Base-by-base conservation (phyloP, 139 green algal genomes). In the Medakamo hakoo region DNA sequence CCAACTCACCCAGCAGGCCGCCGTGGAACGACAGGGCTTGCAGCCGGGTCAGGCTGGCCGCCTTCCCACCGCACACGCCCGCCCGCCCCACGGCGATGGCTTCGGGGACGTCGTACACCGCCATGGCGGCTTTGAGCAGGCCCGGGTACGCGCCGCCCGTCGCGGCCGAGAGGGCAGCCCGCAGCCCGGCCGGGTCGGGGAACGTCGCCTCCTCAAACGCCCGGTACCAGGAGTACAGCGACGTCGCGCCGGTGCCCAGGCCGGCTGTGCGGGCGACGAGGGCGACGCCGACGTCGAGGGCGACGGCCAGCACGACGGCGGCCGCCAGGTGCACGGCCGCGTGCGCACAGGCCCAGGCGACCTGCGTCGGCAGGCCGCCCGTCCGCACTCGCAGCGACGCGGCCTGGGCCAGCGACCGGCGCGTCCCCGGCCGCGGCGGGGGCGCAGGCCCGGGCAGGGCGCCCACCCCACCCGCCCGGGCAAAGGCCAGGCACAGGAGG, bases 251-350 rank as follows among this genome's bases (percentile, higher is more conserved):
- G 19, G 57, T 59, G 55, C 84, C 86, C 26, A 91, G 59, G 0
- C 56, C 29, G 75, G 88, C 84, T 68, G 87, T 80, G 60, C 74
- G 80, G 59, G 72, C 67, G 60, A 89, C 75, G 65, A 78, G 82
- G 70, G 92, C 84, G 48, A 92, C 70, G 0, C 81, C 87, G 65
- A 95, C 71, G 76, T 95, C 87, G 68, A 95, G 76, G 62, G 93
- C 66, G 55, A 95, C 66, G 65, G 92, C 69, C 58, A 92, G 73
- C 57, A 69, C 40, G 22, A 95, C 59, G 4, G 87, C 87, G 26
- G 74, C 26, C 3, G 63, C 67, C n/a, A 92, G 60, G 68, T 94
- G 87, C 14, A 68, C 71, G 2, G 62, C 57, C 3, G 67, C 56
- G 73, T 94, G 86, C 28, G 75, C 63, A 23, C 27, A 27, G 0